Percentiles rank a stretch among this genome's conserved stretches.
Conservation (phyloP, 345 rosid genomes). For the Aegle marmelos region DNA sequence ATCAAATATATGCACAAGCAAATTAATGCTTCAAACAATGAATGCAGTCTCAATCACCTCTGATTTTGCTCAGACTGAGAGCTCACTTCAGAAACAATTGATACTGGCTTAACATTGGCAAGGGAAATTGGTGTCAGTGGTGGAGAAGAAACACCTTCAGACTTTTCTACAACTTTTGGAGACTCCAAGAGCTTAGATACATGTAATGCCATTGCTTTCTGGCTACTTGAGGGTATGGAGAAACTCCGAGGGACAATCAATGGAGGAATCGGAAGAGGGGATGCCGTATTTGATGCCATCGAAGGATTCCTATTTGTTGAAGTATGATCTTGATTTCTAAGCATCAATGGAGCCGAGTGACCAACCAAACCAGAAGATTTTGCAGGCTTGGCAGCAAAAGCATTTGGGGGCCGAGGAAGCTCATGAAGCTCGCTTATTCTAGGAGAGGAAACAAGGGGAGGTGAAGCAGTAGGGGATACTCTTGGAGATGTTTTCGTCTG, state of each 20-base stretch:
- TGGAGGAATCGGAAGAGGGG: constrained; percentile 87
- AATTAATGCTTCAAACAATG: constrained; percentile 13
- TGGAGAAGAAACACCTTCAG: constrained; percentile 57
- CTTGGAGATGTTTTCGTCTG: constrained; percentile 61
- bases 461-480: constrained; percentile 78
- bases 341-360: constrained; percentile 82
- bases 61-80: constrained; percentile 56
- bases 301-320: constrained; percentile 36
- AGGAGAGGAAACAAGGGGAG: constrained; percentile 78
- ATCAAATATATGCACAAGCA: constrained; percentile 19
- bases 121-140: constrained; percentile 77
- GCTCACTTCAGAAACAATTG: constrained; percentile 32
- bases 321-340: constrained; percentile 57
- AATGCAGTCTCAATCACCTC: constrained; percentile 52
- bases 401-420: constrained; percentile 90
- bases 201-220: constrained; percentile 55
- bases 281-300: constrained; percentile 39
- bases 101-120: constrained; percentile 33
- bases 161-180: constrained; percentile 33
- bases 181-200: constrained; percentile 42
- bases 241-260: constrained; percentile 62
- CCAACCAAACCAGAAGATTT: constrained; percentile 53
- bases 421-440: constrained; percentile 80
- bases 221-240: constrained; percentile 83
- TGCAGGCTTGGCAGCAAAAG: constrained; percentile 43